Evolutionary conservation across 2,329 filamentous ascomycete genomes (phyloP).

Genomic region (Arthroderma sp.): DNA sequence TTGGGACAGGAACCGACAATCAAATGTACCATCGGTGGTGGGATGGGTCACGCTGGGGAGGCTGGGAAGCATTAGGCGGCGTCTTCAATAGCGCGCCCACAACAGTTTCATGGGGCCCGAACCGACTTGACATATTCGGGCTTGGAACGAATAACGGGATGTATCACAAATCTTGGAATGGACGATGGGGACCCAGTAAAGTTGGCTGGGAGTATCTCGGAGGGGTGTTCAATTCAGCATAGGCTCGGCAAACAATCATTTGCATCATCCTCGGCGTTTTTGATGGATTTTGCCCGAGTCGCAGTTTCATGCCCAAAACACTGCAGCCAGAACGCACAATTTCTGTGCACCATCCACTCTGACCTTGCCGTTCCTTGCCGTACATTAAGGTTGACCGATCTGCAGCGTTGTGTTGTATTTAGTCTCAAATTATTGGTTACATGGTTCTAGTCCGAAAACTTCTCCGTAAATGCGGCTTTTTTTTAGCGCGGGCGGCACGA

Average conservation of each 20-base stretch:
- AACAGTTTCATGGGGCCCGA: constrained; percentile 11
- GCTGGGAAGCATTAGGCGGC: constrained; percentile 11
- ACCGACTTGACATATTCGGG: constrained; percentile 14
- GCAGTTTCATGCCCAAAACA: too few relatives aligned
- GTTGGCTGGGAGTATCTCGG: constrained; percentile 8
- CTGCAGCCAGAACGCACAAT: too few relatives aligned
- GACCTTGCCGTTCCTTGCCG: too few relatives aligned
- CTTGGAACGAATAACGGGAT: constrained; percentile 11
- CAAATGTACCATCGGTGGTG: constrained; percentile 11
- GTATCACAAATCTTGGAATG: constrained; percentile 10
- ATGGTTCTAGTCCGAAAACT: too few relatives aligned
- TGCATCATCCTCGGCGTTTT: too few relatives aligned
- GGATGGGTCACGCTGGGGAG: constrained; percentile 7
- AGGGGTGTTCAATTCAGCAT: constrained; percentile 6
- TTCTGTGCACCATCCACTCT: too few relatives aligned
- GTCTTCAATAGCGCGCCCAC: constrained; percentile 11
- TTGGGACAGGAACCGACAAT: constrained; percentile 13
- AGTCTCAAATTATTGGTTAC: too few relatives aligned
- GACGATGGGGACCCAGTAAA: constrained; percentile 6
- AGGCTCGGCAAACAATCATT: not conserved
- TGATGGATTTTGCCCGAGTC: too few relatives aligned
- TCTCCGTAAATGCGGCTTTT: too few relatives aligned
- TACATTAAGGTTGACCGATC: too few relatives aligned
- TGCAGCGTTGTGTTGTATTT: too few relatives aligned
- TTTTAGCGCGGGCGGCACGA: too few relatives aligned